A percentile compares a stretch with the other conserved stretches of the same genome.
These are phyloP conservation scores for Chiua virens DNA, from an alignment of 768 basidiomycete genomes.

Conservation along the genomic window DNA sequence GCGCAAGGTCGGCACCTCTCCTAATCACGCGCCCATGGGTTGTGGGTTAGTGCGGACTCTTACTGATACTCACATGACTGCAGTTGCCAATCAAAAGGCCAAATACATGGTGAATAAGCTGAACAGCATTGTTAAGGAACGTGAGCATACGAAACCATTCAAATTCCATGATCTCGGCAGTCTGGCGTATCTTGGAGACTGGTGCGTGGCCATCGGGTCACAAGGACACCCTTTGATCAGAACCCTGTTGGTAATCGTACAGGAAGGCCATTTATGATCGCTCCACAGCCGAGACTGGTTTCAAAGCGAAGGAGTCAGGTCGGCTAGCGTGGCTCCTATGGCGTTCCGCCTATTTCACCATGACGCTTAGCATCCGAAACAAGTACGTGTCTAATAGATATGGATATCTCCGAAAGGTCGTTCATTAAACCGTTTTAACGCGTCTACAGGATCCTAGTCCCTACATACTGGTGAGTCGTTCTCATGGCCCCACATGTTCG, in stretches of 20 bases:
- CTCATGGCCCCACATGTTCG: constrained; percentile 9
- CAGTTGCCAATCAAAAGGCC: constrained; percentile 79
- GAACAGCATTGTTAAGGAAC: constrained; percentile 59
- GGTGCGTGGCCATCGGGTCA: constrained; percentile 39
- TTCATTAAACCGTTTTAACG: constrained; percentile 9
- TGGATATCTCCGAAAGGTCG: constrained; percentile 5
- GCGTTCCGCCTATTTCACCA: constrained; percentile 80
- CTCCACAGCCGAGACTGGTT: constrained; percentile 46
- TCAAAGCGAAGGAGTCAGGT: constrained; percentile 61
- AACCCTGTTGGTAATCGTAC: constrained; percentile 5
- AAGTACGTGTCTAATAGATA: constrained; percentile 43
- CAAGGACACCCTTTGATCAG: not conserved
- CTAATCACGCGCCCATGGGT: constrained; percentile 14
- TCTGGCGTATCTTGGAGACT: constrained; percentile 79
- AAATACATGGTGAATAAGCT: constrained; percentile 65
- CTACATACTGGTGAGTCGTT: constrained; percentile 59
- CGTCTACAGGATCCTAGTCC: constrained; percentile 55
- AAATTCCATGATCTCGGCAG: constrained; percentile 71
- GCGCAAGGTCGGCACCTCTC: constrained; percentile 61
- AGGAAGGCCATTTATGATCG: constrained; percentile 82
- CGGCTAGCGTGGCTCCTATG: constrained; percentile 77
- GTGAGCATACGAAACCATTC: constrained; percentile 52
- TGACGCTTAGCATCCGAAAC: constrained; percentile 71
- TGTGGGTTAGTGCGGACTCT: constrained; percentile 14
- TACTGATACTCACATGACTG: constrained; percentile 5